Percentiles rank a stretch among this genome's conserved stretches.
Conservation (phyloP, 1,284 basidiomycete genomes). For the Boletus mariae region DNA sequence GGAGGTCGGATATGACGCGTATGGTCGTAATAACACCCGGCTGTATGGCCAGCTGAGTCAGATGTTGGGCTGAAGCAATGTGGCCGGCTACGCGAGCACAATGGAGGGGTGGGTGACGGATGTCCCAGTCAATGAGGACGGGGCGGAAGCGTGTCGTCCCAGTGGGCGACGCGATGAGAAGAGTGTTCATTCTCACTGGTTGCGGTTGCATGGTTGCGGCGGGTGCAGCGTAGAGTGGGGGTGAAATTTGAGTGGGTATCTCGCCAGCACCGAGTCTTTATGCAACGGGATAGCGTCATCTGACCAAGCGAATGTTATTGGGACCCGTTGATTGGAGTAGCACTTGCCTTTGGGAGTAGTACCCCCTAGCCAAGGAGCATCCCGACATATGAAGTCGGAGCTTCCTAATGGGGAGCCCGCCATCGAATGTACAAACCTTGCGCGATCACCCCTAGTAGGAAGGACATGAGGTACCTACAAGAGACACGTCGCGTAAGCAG, state of each 20-base stretch:
- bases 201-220: slow-evolving; percentile 19
- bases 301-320: slow-evolving; percentile 2
- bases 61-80: slow-evolving; percentile 25
- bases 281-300: slow-evolving; percentile 4
- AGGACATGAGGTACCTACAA: slow-evolving; percentile 4
- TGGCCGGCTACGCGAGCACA: slow-evolving; percentile 24
- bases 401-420: slow-evolving; percentile 10
- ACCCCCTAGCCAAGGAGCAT: neutral
- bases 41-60: slow-evolving; percentile 40
- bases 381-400: neutral
- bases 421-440: slow-evolving; percentile 4
- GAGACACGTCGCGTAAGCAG: neutral
- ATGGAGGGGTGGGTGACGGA: slow-evolving; percentile 39
- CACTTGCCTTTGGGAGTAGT: slow-evolving; percentile 17
- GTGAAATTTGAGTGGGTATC: neutral
- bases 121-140: slow-evolving; percentile 44
- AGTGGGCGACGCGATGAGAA: slow-evolving; percentile 15
- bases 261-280: slow-evolving; percentile 18
- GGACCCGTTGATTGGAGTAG: slow-evolving; percentile 8
- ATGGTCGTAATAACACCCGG: slow-evolving; percentile 38
- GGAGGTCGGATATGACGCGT: slow-evolving; percentile 43
- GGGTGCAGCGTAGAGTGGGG: neutral
- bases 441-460: neutral
- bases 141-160: slow-evolving; percentile 11
- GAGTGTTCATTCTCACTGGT: slow-evolving; percentile 14